Percentiles rank a stretch among this genome's conserved stretches.
Evolutionary conservation across 164 flowering plant genomes (phyloP).

Genomic region (Magnolia changhungtana): DNA sequence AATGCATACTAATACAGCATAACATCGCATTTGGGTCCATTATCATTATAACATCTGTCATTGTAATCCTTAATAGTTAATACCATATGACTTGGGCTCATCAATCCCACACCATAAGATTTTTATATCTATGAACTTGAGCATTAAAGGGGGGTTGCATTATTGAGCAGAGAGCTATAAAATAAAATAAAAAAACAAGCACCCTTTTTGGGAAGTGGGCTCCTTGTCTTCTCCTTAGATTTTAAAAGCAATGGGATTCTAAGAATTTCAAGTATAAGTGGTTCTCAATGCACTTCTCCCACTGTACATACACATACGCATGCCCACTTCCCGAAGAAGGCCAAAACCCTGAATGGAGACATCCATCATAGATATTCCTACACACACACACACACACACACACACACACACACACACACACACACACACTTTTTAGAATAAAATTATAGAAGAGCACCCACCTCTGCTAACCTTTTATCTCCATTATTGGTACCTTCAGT

Average conservation of each 20-base stretch:
- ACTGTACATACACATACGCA: constrained; percentile 23
- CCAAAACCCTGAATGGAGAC: constrained; percentile 16
- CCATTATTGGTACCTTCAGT: constrained; percentile 24
- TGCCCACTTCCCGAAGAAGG: constrained; percentile 26
- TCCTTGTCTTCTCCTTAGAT: constrained; percentile 16
- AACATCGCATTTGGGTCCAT: neutral
- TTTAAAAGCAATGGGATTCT: constrained; percentile 21
- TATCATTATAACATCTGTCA: too few species aligned
- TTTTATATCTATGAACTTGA: constrained; percentile 28
- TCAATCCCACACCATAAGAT: constrained; percentile 36
- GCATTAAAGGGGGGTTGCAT: constrained; percentile 12
- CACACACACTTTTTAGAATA: neutral
- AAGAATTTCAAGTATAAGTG: constrained; percentile 29
- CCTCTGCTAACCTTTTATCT: constrained; percentile 17
- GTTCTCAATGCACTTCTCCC: constrained; percentile 24
- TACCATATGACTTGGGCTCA: constrained; percentile 28
- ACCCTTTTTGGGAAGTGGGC: constrained; percentile 25
- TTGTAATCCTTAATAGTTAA: constrained; percentile 4
- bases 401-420: too few species aligned
- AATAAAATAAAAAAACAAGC: constrained; percentile 1
- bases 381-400: fast-evolving
- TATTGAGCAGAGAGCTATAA: constrained; percentile 1
- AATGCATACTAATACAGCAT: neutral
- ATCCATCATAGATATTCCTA: constrained; percentile 22
- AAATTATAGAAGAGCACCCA: constrained; percentile 9